These are phyloP conservation scores for Fraxinus americana DNA, from an alignment of 257 asterid genomes.

Conservation along the genomic window DNA sequence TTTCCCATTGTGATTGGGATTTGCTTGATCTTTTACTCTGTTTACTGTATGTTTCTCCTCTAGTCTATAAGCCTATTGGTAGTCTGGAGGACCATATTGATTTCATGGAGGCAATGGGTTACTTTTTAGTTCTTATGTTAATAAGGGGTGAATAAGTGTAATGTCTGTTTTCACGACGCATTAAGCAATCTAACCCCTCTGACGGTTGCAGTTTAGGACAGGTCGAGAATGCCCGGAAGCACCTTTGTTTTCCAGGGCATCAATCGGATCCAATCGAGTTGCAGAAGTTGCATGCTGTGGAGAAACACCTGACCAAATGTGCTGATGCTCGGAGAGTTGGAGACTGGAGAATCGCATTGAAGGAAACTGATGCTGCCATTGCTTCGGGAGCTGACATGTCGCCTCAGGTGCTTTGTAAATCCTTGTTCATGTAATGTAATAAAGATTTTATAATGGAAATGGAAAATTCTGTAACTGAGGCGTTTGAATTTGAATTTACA, in stretches of 20 bases:
- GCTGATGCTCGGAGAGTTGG: slow-evolving; percentile 59
- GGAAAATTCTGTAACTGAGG: slow-evolving; percentile 25
- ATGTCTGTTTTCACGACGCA: neutral
- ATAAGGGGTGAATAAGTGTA: slow-evolving; percentile 2
- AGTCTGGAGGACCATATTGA: slow-evolving; percentile 25
- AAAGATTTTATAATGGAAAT: neutral
- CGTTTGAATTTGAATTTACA: slow-evolving; percentile 52
- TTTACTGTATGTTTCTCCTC: slow-evolving; percentile 26
- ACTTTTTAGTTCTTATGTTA: slow-evolving; percentile 21
- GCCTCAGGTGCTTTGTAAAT: slow-evolving; percentile 56
- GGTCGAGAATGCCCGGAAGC: slow-evolving; percentile 52
- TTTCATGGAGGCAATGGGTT: slow-evolving; percentile 14
- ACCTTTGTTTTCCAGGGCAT: slow-evolving; percentile 42
- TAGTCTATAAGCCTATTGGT: slow-evolving; percentile 15
- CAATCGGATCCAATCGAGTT: slow-evolving; percentile 39
- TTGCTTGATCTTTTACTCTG: slow-evolving; percentile 28
- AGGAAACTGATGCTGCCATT: slow-evolving; percentile 73
- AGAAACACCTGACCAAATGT: slow-evolving; percentile 62
- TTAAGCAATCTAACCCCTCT: slow-evolving; percentile 33
- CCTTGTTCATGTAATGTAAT: neutral
- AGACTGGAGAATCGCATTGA: slow-evolving; percentile 62
- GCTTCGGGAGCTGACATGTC: slow-evolving; percentile 73
- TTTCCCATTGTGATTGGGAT: slow-evolving; percentile 20
- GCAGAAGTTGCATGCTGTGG: slow-evolving; percentile 67
- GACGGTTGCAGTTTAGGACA: slow-evolving; percentile 50